A percentile compares a stretch with the other conserved stretches of the same genome.
phyloP scores from a whole-genome alignment of 2,329 filamentous ascomycete species.

The Chaetomium olivaceum region DNA sequence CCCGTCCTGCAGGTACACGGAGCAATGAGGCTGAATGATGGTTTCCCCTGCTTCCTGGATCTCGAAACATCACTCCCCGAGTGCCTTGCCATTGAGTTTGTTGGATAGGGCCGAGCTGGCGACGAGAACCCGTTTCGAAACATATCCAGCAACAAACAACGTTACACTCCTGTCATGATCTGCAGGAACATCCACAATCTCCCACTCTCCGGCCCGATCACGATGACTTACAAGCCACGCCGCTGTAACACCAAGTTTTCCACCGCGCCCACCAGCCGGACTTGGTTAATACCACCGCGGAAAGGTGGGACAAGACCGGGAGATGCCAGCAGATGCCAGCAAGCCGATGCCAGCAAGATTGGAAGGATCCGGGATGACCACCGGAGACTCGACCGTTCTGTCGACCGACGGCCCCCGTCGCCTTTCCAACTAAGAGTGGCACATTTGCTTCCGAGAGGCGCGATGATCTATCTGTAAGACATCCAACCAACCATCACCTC shows the following conservation, averaged over 20 bases:
- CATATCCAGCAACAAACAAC: background rate
- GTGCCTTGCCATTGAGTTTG: background rate
- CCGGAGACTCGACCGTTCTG: background rate
- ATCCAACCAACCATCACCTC: background rate
- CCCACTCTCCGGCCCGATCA: constrained; percentile 8
- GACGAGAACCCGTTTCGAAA: background rate
- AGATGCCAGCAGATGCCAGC: background rate
- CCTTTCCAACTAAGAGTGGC: background rate
- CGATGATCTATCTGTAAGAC: background rate
- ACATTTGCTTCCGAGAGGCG: background rate
- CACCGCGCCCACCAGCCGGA: background rate
- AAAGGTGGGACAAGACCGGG: background rate
- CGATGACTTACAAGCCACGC: background rate
- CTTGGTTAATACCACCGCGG: background rate
- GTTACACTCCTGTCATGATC: constrained; percentile 1
- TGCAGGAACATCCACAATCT: background rate
- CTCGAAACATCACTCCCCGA: background rate
- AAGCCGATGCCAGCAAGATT: background rate
- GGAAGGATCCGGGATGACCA: background rate
- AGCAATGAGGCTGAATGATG: background rate
- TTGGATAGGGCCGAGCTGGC: background rate
- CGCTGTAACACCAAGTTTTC: background rate
- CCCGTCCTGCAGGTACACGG: background rate
- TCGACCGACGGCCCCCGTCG: constrained; percentile 1
- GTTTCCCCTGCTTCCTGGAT: background rate